phyloP scores from a whole-genome alignment of 2,329 filamentous ascomycete species.

The Scytalidium lignicola region DNA sequence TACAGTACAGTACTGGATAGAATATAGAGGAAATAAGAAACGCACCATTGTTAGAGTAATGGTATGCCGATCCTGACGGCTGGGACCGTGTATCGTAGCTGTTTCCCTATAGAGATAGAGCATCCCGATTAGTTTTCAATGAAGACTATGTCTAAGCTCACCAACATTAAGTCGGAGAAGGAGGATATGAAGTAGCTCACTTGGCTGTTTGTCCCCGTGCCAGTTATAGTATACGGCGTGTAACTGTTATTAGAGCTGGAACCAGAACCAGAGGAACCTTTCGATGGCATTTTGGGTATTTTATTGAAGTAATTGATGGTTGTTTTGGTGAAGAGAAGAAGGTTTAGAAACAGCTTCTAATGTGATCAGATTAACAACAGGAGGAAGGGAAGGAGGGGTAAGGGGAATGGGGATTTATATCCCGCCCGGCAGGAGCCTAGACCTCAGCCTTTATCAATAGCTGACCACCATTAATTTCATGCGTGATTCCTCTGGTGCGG shows the following conservation, averaged over 20 bases:
- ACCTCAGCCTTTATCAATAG: no score
- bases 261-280: conserved; percentile 9
- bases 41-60: conserved; percentile 60
- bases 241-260: conserved; percentile 5
- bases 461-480: no score
- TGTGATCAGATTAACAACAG: no score
- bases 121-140: neutral
- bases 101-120: conserved; percentile 48
- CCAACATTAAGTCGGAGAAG: no score
- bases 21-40: conserved; percentile 6
- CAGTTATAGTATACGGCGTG: conserved; percentile 32
- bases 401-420: no score
- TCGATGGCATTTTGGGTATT: conserved; percentile 13
- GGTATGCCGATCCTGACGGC: conserved; percentile 49
- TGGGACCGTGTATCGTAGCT: conserved; percentile 64
- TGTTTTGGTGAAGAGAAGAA: conserved; percentile 7
- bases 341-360: no score
- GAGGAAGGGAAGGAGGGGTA: no score
- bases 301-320: conserved; percentile 8
- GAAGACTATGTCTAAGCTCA: no score
- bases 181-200: no score
- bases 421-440: no score
- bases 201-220: conserved; percentile 55
- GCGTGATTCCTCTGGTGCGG: no score
- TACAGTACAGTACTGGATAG: no score